Evolutionary conservation across 768 basidiomycete genomes (phyloP), one percentile per base, ranked within the genome.

Genomic region (Cyathus striatus): DNA sequence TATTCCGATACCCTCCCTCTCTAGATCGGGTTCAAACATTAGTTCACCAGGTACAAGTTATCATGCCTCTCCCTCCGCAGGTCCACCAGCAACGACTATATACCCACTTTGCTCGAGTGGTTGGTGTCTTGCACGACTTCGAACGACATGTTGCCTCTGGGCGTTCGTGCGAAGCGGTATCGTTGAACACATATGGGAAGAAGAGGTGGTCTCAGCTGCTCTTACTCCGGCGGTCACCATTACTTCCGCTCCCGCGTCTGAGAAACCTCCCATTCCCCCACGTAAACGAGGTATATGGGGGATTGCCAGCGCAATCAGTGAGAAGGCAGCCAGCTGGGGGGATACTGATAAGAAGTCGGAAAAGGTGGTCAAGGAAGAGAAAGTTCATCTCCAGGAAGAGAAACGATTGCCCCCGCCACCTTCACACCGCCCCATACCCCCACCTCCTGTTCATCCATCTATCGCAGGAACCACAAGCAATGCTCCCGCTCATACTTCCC

Each of bases 71-170:
- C n/a, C n/a, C 30, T 43, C 17, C 34, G 48, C 58, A 53, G 40
- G 55, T 40, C 46, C 65, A n/a, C n/a, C n/a, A 43, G 54, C 64
- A 2, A 61, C 72, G 23, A 73, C 78, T 2, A 72, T 83, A 14
- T 88, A 95, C 60, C 90, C 93, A 1, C 68, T 96, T 2, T 96
- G 92, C 54, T 67, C 75, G 9, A 78, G 76, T 14, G 83, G 87
- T n/a, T 95, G 91, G 84, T 95, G 92, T 59, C 69, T 95, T 13
- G 66, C 76, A 4, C 78, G 93, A 6, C 69, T 96, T 16, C 79
- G 92, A 10, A 73, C 84, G 26, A 90, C 92, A n/a, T 94, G 91
- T 61, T 85, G 83, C 3, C 66, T 95, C 12, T 96, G 92, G 91
- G 79, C 86, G 14, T 95, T 89, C 54, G 81, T 95, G 40, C 78